phyloP scores from a whole-genome alignment of 2,329 filamentous ascomycete species.

The Monosporascus cannonballus region DNA sequence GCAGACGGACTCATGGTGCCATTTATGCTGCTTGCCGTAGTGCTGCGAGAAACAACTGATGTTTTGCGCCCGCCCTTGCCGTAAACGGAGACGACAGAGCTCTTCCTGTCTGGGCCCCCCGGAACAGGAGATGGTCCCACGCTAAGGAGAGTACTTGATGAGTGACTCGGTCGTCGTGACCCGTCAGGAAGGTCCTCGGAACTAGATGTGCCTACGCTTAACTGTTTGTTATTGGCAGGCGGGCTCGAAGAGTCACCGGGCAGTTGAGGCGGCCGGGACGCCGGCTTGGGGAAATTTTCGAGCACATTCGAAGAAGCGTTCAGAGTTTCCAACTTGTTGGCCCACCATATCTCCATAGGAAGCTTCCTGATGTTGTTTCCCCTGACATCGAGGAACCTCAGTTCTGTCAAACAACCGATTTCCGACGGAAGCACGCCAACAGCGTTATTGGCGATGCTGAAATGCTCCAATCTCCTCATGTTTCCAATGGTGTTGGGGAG shows the following conservation, averaged over 20 bases:
- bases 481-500: conserved; percentile 81
- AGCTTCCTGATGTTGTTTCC: conserved; percentile 90
- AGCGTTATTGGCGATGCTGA: conserved; percentile 90
- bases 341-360: conserved; percentile 94
- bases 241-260: conserved; percentile 41
- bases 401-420: conserved; percentile 79
- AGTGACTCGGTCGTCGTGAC: conserved; percentile 73
- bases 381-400: conserved; percentile 80
- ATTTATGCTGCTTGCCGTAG: conserved; percentile 38
- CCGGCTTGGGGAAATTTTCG: conserved; percentile 82
- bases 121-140: conserved; percentile 67
- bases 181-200: conserved; percentile 68
- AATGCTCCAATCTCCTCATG: conserved; percentile 75
- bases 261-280: conserved; percentile 60
- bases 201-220: conserved; percentile 53
- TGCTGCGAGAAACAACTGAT: conserved; percentile 67
- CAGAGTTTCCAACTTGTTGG: conserved; percentile 79
- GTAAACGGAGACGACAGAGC: conserved; percentile 76
- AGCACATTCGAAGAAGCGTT: conserved; percentile 95
- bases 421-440: conserved; percentile 78
- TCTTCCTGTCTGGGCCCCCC: conserved; percentile 61
- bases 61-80: conserved; percentile 78
- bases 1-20: conserved; percentile 47
- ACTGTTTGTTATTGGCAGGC: conserved; percentile 34
- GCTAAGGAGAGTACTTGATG: conserved; percentile 69